These are phyloP conservation scores for Turritis glabra DNA, from an alignment of 345 rosid species.

Conservation along the genomic window DNA sequence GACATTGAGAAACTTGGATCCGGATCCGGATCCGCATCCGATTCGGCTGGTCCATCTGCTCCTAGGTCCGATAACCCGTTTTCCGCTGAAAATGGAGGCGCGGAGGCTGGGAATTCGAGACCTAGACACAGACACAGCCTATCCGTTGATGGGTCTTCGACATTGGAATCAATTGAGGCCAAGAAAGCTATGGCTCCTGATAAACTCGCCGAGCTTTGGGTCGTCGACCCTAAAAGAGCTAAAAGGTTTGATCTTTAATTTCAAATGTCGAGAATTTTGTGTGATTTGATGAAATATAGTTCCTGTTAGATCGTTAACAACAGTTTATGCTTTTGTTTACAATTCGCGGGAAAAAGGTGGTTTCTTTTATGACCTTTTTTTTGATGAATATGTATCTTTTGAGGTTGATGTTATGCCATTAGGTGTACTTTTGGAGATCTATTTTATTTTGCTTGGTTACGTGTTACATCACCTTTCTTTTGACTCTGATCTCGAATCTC, in stretches of 20 bases:
- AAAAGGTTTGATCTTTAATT: constrained; percentile 59
- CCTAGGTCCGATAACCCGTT: constrained; percentile 38
- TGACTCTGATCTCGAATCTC: constrained; percentile 20
- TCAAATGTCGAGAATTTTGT: background rate
- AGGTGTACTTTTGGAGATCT: constrained; percentile 15
- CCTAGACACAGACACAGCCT: constrained; percentile 85
- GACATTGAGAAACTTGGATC: constrained; percentile 81
- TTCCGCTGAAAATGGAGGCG: constrained; percentile 18
- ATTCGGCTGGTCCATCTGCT: constrained; percentile 46
- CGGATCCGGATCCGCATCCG: constrained; percentile 47
- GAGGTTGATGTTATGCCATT: constrained; percentile 27
- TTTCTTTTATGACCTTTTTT: constrained; percentile 17
- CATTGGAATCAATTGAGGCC: constrained; percentile 70
- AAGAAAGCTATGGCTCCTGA: constrained; percentile 97
- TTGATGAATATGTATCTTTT: background rate
- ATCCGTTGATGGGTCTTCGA: constrained; percentile 68
- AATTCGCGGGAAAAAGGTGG: constrained; percentile 23
- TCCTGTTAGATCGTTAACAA: background rate
- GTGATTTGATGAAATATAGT: background rate
- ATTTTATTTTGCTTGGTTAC: background rate
- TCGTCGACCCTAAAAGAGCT: constrained; percentile 79
- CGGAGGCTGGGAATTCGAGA: constrained; percentile 25
- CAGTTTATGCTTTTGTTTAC: background rate
- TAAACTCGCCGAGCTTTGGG: constrained; percentile 87
- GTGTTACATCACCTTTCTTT: constrained; percentile 23